These are phyloP conservation scores for Ceratocystis colombiana DNA, from an alignment of 2,329 filamentous ascomycete species.

Conservation along the genomic window DNA sequence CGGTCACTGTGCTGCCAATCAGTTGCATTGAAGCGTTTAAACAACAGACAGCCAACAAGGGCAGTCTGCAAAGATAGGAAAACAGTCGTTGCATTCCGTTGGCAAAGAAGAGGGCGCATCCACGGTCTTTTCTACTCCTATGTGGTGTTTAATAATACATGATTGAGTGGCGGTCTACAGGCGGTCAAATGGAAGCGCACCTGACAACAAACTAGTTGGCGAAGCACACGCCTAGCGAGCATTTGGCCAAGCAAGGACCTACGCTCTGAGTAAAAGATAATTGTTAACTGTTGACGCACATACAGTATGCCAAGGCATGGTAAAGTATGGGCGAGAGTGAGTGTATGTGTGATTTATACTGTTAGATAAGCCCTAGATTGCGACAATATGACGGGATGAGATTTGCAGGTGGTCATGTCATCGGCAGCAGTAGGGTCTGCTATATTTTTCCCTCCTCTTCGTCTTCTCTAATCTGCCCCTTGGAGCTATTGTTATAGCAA, in stretches of 20 bases:
- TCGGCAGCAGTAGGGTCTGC: too few species aligned
- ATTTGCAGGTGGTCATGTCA: background rate
- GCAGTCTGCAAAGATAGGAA: too few species aligned
- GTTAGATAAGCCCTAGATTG: background rate
- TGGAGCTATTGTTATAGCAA: background rate
- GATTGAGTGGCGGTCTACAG: background rate
- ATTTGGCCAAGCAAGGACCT: background rate
- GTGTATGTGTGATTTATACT: background rate
- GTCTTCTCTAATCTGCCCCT: background rate
- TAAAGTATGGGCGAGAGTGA: background rate
- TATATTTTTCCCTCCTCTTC: too few species aligned
- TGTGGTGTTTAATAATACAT: too few species aligned
- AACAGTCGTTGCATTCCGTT: too few species aligned
- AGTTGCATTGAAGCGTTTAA: too few species aligned
- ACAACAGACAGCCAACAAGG: too few species aligned
- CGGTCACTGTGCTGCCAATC: background rate
- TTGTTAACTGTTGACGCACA: background rate
- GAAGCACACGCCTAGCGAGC: background rate
- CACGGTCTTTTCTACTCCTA: too few species aligned
- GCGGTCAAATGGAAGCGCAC: slow-evolving; percentile 1
- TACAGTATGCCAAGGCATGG: background rate
- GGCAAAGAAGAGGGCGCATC: too few species aligned
- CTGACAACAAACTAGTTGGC: background rate
- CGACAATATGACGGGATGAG: background rate
- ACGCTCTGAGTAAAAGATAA: background rate